Evolutionary conservation across 352 stramenopile genomes (phyloP), one percentile per base, ranked within the genome.

Genomic region (Phytopythium oedochilum): DNA sequence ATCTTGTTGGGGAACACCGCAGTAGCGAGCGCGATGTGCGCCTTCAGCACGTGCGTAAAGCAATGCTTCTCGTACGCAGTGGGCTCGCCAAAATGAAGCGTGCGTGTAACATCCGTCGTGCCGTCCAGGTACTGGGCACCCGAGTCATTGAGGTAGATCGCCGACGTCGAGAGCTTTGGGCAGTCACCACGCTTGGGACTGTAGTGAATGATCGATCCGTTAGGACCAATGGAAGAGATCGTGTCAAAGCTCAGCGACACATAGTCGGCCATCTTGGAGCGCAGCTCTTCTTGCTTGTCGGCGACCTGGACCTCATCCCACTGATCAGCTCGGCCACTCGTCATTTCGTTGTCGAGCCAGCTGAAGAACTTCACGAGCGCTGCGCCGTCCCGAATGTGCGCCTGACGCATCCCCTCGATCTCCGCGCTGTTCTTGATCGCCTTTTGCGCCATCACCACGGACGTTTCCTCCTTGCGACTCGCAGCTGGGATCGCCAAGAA

Each of bases 61-160:
- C 87, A 93, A 46, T 97, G 75, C 58, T 88, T 97, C 66, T 98
- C 96, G 56, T 98, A 88, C 20, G 81, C 71, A 17, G 88, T 96
- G 10, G 96, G 89, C 17, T 83, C 58, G 25, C 96, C 97, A 76
- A 99, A 99, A 70, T 99, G 95, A 66, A 99, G 88, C 18, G 98
- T 99, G 47, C 98, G 85, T 6, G 98, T 99, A 18, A 99, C 97
- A 74, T 99, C 97, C 0, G 97, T 99, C 31, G 97, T 99, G 26
- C 97, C 97, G 63, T 98, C 97, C 32, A 89, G 66, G 66, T 99
- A 99, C 74, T 99, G 98, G 31, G 92, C 97, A 20, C 98, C 98
- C 18, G 96, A 99, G 83, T 99, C 98, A 61, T 99, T 97, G 59
- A 99, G 64, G 63, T 99, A 98, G 63, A 98, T 94, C n/a, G 79